These are phyloP conservation scores for Fusarium dimerum DNA, from an alignment of 2,329 filamentous ascomycete species.

Conservation along the genomic window DNA sequence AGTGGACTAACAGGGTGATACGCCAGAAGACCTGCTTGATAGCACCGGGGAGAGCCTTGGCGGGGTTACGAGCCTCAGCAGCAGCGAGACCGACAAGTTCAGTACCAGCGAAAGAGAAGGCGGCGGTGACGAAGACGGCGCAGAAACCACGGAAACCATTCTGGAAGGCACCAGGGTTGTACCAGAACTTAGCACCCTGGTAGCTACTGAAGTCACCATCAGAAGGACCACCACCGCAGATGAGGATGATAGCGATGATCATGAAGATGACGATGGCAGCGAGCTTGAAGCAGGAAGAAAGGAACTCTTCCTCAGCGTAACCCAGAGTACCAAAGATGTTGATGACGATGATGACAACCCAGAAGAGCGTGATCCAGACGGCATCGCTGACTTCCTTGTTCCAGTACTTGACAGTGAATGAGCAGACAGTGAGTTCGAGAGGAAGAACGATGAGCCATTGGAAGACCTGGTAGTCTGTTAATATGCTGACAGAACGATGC, in stretches of 20 bases:
- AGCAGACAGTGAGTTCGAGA: constrained; percentile 52
- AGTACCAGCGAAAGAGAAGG: constrained; percentile 68
- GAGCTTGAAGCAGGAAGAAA: constrained; percentile 57
- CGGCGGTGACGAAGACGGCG: constrained; percentile 68
- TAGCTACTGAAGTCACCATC: constrained; percentile 42
- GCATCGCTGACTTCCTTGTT: constrained; percentile 45
- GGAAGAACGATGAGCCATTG: constrained; percentile 53
- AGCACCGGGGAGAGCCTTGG: constrained; percentile 72
- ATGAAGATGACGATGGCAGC: constrained; percentile 62
- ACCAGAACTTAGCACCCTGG: constrained; percentile 41
- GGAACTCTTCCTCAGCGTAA: constrained; percentile 58
- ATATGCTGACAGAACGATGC: background rate
- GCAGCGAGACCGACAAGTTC: constrained; percentile 71
- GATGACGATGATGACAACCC: constrained; percentile 49
- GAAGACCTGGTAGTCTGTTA: constrained; percentile 34
- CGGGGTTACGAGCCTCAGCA: constrained; percentile 66
- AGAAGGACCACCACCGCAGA: constrained; percentile 58
- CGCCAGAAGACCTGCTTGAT: constrained; percentile 71
- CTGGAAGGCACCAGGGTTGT: constrained; percentile 54
- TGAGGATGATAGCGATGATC: constrained; percentile 58
- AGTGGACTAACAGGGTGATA: constrained; percentile 41
- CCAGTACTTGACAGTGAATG: constrained; percentile 55
- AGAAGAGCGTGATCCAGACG: constrained; percentile 57
- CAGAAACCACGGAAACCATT: constrained; percentile 72
- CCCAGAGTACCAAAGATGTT: constrained; percentile 58